Evolutionary conservation across 2,329 filamentous ascomycete species (phyloP), one percentile per base, ranked within the genome.

Genomic region (Penicillium oxalicum): DNA sequence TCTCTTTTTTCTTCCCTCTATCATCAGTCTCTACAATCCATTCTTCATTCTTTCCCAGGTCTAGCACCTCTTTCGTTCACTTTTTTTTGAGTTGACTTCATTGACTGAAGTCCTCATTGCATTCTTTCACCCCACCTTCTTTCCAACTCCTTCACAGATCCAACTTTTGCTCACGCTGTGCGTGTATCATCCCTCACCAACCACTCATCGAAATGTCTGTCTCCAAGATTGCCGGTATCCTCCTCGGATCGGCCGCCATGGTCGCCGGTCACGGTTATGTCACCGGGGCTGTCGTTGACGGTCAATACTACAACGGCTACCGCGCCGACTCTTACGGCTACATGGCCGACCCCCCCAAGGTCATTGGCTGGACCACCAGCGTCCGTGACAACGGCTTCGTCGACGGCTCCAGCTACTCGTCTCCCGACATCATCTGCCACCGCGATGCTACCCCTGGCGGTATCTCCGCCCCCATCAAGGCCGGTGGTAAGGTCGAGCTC

Each of bases 391-490:
- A 77, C 54, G 79, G 79, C 28, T 82, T 75, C 61, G 69, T 83
- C 49, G 64, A 72, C 12, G 73, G 73, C 1, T 58, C 62, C 36
- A 66, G 68, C 49, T 82, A 79, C 66, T 62, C 65, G 25, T 62
- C 64, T 29, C 51, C 72, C 32, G 73, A 82, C 60, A 82, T 84
- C 55, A 79, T 82, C 68, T 84, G 81, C 72, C 83, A 86, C 73
- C 74, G 74, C 63, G 67, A 69, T 38, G 81, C 77, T 28, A 72
- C 73, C 28, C 73, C 75, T n/a, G 78, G 74, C 35, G 58, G 67
- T 12, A 70, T 74, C 49, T 72, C 74, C 53, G 80, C 77, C 13
- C 69, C 75, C n/a, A 77, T 85, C 34, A 70, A 74, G n/a, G 84
- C 83, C 11, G 84, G 84, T 52, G 72, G 73, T 54, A 73, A 72